Evolutionary conservation across 805 yeast species (phyloP).

Genomic region (Kodamaea jinghongensis): DNA sequence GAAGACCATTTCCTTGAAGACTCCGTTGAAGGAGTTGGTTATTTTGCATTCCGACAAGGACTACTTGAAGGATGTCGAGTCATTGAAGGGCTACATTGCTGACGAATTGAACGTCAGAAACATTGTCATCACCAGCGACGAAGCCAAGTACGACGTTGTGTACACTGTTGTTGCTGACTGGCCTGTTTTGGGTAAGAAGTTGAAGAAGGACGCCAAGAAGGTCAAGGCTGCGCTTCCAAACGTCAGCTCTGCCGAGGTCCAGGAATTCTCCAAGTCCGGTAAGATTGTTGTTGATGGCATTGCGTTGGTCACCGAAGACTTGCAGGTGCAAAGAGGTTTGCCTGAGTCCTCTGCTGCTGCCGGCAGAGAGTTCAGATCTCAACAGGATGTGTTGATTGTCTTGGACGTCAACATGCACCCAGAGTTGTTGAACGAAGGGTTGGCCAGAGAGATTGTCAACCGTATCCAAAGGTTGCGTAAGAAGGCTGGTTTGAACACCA

Average conservation of each 20-base stretch:
- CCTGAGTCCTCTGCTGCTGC: conserved; percentile 61
- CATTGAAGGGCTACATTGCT: conserved; percentile 71
- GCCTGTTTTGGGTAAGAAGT: conserved; percentile 97
- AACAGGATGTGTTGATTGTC: conserved; percentile 83
- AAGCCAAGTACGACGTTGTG: conserved; percentile 85
- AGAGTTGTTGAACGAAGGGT: conserved; percentile 88
- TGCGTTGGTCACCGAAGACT: conserved; percentile 79
- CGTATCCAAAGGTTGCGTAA: conserved; percentile 97
- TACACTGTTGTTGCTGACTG: conserved; percentile 97
- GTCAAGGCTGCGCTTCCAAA: conserved; percentile 92
- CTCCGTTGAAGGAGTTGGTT: conserved; percentile 86
- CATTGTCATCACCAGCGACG: conserved; percentile 83
- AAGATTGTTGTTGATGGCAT: conserved; percentile 85
- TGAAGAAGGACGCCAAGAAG: conserved; percentile 88
- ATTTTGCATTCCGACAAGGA: conserved; percentile 75
- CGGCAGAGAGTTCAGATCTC: conserved; percentile 86
- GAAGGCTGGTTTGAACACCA: conserved; percentile 90
- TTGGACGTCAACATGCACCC: conserved; percentile 85
- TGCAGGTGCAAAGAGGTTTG: conserved; percentile 85
- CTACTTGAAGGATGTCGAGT: conserved; percentile 75
- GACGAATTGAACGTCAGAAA: conserved; percentile 95
- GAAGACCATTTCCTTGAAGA: conserved; percentile 88
- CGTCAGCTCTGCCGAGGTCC: conserved; percentile 80
- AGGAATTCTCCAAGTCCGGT: conserved; percentile 67
- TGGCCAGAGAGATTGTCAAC: conserved; percentile 94